Percentiles rank a stretch among this genome's conserved stretches.
Evolutionary conservation across 768 basidiomycete genomes (phyloP).

Genomic region (Termitomyces sp.): DNA sequence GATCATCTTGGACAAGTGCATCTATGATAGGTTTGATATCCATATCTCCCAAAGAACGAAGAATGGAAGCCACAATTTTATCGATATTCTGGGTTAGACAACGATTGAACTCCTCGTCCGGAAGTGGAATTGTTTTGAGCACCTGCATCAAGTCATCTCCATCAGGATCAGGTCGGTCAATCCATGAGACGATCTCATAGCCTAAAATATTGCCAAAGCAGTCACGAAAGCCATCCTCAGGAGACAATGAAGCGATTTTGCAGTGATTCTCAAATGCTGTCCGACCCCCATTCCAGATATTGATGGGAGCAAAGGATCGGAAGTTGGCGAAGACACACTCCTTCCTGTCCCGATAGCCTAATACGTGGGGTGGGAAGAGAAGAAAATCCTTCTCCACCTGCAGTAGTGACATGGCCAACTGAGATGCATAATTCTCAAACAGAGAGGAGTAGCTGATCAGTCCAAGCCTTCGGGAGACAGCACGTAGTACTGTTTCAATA

Average conservation of each 20-base stretch:
- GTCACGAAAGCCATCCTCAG: slow-evolving; percentile 44
- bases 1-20: slow-evolving; percentile 34
- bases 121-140: slow-evolving; percentile 27
- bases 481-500: slow-evolving; percentile 46
- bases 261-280: slow-evolving; percentile 58
- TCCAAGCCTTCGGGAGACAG: slow-evolving; percentile 64
- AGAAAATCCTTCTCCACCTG: slow-evolving; percentile 44
- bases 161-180: slow-evolving; percentile 24
- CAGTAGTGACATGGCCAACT: slow-evolving; percentile 65
- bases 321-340: slow-evolving; percentile 68
- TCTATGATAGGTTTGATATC: slow-evolving; percentile 41
- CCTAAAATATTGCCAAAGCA: slow-evolving; percentile 73
- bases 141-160: slow-evolving; percentile 25
- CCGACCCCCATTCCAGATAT: slow-evolving; percentile 42
- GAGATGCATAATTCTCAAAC: slow-evolving; percentile 74
- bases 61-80: slow-evolving; percentile 48
- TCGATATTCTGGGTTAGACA: slow-evolving; percentile 43
- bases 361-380: slow-evolving; percentile 59
- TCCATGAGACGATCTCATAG: slow-evolving; percentile 44
- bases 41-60: slow-evolving; percentile 61
- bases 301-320: slow-evolving; percentile 57
- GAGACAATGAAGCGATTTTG: slow-evolving; percentile 43
- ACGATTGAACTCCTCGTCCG: slow-evolving; percentile 26
- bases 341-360: slow-evolving; percentile 68
- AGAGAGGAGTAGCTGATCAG: slow-evolving; percentile 53